Conservation (phyloP, 495 filamentous ascomycete genomes). For the Daldinia concentrica region DNA sequence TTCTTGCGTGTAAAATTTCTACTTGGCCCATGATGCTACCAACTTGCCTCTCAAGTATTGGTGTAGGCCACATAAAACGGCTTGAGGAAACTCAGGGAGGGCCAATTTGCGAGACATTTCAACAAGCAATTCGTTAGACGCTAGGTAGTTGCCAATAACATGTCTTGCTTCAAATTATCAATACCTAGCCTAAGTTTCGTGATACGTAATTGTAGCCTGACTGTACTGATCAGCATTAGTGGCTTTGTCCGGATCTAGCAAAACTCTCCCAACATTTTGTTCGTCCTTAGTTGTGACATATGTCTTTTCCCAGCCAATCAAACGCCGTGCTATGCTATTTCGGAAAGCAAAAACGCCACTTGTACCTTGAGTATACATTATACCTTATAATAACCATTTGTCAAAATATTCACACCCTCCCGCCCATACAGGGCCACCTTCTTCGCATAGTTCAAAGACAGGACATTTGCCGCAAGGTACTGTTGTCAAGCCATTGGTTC, state of each 20-base stretch:
- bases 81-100: constrained; percentile 14
- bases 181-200: not conserved
- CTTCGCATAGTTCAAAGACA: constrained; percentile 90
- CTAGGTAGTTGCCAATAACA: constrained; percentile 38
- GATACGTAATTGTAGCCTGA: not conserved
- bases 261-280: not conserved
- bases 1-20: constrained; percentile 37
- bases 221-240: not conserved
- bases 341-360: not conserved
- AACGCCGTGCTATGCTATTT: constrained; percentile 36
- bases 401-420: constrained; percentile 91
- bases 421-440: constrained; percentile 87
- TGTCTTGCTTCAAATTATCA: constrained; percentile 3
- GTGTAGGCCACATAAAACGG: constrained; percentile 24
- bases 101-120: constrained; percentile 13
- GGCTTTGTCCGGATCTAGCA: not conserved
- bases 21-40: constrained; percentile 26
- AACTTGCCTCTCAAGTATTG: constrained; percentile 20
- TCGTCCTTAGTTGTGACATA: not conserved
- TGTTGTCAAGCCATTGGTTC: constrained; percentile 75
- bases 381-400: constrained; percentile 71
- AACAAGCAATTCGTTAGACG: constrained; percentile 13
- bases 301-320: constrained; percentile 1
- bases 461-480: constrained; percentile 92
- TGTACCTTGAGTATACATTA: not conserved